phyloP scores from a whole-genome alignment of 768 basidiomycete species.

The Agaricus blazei region DNA sequence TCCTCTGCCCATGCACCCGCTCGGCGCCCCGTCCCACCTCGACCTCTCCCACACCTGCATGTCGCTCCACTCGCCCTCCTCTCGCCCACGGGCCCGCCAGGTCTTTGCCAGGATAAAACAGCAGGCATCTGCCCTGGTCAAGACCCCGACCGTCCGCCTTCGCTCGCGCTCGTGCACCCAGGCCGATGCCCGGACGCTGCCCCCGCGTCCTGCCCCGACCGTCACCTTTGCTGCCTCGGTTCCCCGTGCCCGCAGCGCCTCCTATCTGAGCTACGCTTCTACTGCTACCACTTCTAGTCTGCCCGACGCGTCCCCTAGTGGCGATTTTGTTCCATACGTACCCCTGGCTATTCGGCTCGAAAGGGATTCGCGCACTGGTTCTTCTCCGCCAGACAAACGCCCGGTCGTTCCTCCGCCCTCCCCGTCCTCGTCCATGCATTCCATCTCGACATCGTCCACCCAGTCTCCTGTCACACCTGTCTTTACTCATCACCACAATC shows the following conservation, averaged over 20 bases:
- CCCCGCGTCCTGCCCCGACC: background rate
- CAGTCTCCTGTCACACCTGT: slow-evolving; percentile 8
- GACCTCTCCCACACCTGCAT: slow-evolving; percentile 5
- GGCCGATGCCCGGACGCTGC: background rate
- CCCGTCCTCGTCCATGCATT: slow-evolving; percentile 2
- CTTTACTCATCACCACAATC: background rate
- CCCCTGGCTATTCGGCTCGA: slow-evolving; percentile 4
- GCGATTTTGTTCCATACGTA: slow-evolving; percentile 5
- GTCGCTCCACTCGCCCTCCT: background rate
- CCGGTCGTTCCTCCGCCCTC: slow-evolving; percentile 3
- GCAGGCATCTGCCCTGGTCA: slow-evolving; percentile 13
- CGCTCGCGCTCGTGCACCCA: slow-evolving; percentile 6
- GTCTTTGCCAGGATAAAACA: slow-evolving; percentile 10
- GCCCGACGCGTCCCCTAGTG: background rate
- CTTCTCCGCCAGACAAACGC: background rate
- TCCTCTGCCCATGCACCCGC: slow-evolving; percentile 2
- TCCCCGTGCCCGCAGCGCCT: slow-evolving; percentile 1
- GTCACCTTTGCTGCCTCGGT: slow-evolving; percentile 6
- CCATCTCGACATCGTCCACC: slow-evolving; percentile 5
- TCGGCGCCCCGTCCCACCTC: slow-evolving; percentile 1
- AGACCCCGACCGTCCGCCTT: background rate
- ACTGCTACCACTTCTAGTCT: background rate
- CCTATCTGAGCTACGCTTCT: background rate
- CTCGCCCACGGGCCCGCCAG: slow-evolving; percentile 5
- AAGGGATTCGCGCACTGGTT: background rate